These are phyloP conservation scores for Monosporascus sp. DNA, from an alignment of 2,329 filamentous ascomycete genomes.

Conservation along the genomic window DNA sequence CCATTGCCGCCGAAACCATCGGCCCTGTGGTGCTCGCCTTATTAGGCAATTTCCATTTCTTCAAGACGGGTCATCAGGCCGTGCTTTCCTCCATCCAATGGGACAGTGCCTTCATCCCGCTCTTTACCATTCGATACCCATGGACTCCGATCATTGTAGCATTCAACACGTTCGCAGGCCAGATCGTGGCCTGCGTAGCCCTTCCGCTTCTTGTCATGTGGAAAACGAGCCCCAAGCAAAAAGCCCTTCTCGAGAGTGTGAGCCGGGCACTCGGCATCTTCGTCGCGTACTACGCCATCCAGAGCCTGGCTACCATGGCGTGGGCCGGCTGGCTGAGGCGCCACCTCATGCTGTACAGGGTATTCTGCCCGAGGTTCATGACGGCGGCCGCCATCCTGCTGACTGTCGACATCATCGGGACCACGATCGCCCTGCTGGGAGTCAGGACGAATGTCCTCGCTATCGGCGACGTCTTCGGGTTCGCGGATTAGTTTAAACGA, in stretches of 20 bases:
- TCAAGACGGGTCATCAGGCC: conserved; percentile 96
- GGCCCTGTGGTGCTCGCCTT: conserved; percentile 80
- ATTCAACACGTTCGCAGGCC: conserved; percentile 84
- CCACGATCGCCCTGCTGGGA: conserved; percentile 67
- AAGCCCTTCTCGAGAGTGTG: conserved; percentile 63
- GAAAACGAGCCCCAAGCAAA: conserved; percentile 77
- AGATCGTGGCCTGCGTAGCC: conserved; percentile 74
- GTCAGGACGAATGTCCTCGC: conserved; percentile 72
- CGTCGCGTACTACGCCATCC: conserved; percentile 73
- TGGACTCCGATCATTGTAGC: conserved; percentile 79
- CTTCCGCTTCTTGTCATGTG: conserved; percentile 81
- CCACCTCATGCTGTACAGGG: conserved; percentile 93
- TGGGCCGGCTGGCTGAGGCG: conserved; percentile 85
- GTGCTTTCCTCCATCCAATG: conserved; percentile 85
- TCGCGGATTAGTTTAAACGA: conserved; percentile 42
- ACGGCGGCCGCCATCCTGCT: conserved; percentile 66
- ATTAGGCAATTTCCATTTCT: conserved; percentile 91
- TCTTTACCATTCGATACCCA: conserved; percentile 78
- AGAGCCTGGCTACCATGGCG: conserved; percentile 79
- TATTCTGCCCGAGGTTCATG: conserved; percentile 91
- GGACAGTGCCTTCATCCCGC: conserved; percentile 89
- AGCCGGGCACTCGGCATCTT: conserved; percentile 70
- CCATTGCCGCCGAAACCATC: conserved; percentile 62
- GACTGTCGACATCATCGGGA: conserved; percentile 69
- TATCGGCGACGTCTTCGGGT: conserved; percentile 85